These are phyloP conservation scores for Paxillus involutus DNA, from an alignment of 768 basidiomycete species.

Conservation along the genomic window DNA sequence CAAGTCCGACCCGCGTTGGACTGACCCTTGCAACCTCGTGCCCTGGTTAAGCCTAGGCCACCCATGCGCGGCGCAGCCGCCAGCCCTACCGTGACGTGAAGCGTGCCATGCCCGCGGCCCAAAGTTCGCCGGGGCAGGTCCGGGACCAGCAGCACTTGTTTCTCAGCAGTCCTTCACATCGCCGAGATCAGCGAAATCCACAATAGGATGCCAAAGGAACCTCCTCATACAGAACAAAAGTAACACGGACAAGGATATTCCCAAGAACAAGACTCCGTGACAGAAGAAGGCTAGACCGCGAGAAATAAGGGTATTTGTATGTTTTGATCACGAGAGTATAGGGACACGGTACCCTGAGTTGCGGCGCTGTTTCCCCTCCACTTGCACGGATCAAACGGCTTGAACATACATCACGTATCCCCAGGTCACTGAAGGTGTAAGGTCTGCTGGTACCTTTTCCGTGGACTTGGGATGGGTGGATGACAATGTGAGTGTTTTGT, in stretches of 20 bases:
- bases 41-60: too few relatives aligned
- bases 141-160: too few relatives aligned
- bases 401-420: background rate
- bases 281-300: background rate
- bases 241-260: background rate
- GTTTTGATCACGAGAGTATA: background rate
- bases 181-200: background rate
- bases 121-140: too few relatives aligned
- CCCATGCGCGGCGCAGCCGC: too few relatives aligned
- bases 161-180: too few relatives aligned
- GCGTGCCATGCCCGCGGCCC: too few relatives aligned
- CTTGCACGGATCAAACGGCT: constrained; percentile 2
- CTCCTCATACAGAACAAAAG: background rate
- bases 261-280: background rate
- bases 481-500: too few relatives aligned
- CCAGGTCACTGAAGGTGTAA: too few relatives aligned
- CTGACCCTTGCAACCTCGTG: too few relatives aligned
- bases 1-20: too few relatives aligned
- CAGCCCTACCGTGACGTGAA: too few relatives aligned
- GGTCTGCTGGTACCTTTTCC: background rate
- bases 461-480: background rate
- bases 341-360: background rate
- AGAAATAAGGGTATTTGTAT: background rate
- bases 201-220: background rate
- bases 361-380: background rate